These are phyloP conservation scores for Oryza australiensis DNA, from an alignment of 176 grass and related monocot genomes.

Conservation along the genomic window DNA sequence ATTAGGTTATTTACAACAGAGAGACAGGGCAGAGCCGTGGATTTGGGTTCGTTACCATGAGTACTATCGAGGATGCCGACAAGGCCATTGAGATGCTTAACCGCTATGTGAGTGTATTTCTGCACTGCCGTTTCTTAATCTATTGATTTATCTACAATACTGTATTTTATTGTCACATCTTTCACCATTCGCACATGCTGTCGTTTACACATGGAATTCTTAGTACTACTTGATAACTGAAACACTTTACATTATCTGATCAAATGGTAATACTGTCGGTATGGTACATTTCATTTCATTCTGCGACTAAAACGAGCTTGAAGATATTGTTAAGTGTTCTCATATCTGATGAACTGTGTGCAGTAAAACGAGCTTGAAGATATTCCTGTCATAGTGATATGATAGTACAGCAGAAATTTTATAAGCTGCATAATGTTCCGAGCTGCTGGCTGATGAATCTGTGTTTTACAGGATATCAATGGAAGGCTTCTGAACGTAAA, in stretches of 20 bases:
- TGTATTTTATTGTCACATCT: neutral
- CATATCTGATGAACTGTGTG: neutral
- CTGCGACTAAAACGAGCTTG: neutral
- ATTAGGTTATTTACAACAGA: slow-evolving; percentile 67
- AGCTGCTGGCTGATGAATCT: neutral
- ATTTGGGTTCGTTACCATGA: slow-evolving; percentile 89
- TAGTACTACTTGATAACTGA: slow-evolving; percentile 4
- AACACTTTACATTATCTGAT: slow-evolving; percentile 18
- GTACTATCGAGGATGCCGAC: slow-evolving; percentile 79
- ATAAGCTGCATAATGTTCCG: neutral
- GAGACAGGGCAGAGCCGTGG: slow-evolving; percentile 69
- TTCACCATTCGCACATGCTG: neutral
- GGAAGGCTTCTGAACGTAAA: slow-evolving; percentile 78
- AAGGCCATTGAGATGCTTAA: slow-evolving; percentile 76
- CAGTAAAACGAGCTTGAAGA: neutral
- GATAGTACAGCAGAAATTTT: neutral
- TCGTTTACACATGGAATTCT: neutral
- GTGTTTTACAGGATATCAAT: slow-evolving; percentile 58
- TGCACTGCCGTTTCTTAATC: neutral
- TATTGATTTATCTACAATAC: slow-evolving; percentile 10
- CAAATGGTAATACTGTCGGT: neutral
- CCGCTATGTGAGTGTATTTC: slow-evolving; percentile 58
- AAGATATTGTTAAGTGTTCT: neutral
- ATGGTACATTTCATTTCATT: neutral
- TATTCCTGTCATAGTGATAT: neutral